phyloP scores from a whole-genome alignment of 768 basidiomycete genomes.

The Boletus subcaerulescens region DNA sequence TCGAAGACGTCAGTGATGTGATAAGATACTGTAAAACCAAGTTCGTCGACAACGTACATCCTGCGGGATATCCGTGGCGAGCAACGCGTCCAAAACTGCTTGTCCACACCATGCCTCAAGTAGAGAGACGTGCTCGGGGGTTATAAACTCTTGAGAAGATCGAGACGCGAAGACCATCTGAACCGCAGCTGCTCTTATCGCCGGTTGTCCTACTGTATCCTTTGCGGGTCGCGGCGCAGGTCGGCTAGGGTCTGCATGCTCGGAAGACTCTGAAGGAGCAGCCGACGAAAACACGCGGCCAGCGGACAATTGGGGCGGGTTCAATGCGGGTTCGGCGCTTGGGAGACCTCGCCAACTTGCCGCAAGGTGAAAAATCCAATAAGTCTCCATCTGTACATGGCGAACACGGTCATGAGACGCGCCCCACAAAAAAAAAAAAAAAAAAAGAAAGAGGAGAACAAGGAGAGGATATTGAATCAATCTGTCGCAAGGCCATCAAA shows the following conservation, averaged over 20 bases:
- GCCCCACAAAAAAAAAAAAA: neutral
- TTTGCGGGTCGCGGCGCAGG: slow-evolving; percentile 1
- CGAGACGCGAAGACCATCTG: slow-evolving; percentile 85
- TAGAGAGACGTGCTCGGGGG: slow-evolving; percentile 56
- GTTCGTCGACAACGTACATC: slow-evolving; percentile 39
- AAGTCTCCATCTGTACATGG: slow-evolving; percentile 72
- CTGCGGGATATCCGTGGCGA: slow-evolving; percentile 42
- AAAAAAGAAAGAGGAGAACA: neutral
- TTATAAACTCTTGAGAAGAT: slow-evolving; percentile 69
- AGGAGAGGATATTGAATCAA: neutral
- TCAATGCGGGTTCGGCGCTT: slow-evolving; percentile 18
- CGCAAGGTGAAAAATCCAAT: slow-evolving; percentile 78
- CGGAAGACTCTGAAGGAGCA: neutral
- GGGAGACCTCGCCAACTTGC: slow-evolving; percentile 54
- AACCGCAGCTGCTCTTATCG: slow-evolving; percentile 71
- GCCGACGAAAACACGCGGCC: slow-evolving; percentile 38
- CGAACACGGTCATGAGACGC: neutral
- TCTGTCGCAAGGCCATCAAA: neutral
- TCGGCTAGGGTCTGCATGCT: slow-evolving; percentile 1
- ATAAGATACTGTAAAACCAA: neutral
- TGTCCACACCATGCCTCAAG: slow-evolving; percentile 61
- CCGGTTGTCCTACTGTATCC: slow-evolving; percentile 16
- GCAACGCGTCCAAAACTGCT: slow-evolving; percentile 59
- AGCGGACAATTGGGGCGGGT: slow-evolving; percentile 42
- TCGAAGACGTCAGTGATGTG: slow-evolving; percentile 10